These are phyloP conservation scores for Fusarium pseudoanthophilum DNA, from an alignment of 2,329 filamentous ascomycete genomes.

Conservation along the genomic window DNA sequence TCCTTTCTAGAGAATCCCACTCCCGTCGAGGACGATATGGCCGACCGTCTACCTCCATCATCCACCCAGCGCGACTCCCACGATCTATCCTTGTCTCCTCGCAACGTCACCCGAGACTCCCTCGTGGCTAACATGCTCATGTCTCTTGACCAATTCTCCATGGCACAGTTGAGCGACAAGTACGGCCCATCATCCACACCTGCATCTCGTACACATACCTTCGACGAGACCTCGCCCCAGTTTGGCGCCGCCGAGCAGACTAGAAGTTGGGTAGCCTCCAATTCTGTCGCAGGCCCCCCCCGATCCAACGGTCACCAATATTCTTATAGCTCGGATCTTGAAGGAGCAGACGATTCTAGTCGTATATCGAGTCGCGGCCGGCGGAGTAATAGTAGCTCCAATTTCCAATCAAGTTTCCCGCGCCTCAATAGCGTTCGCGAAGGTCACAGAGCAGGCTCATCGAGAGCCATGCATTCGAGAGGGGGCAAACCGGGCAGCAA, in stretches of 20 bases:
- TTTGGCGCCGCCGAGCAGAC: conserved; percentile 48
- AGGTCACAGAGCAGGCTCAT: conserved; percentile 51
- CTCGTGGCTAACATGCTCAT: conserved; percentile 96
- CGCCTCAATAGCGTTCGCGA: conserved; percentile 73
- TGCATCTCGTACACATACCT: conserved; percentile 43
- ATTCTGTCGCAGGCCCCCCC: conserved; percentile 35
- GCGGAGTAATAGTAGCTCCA: conserved; percentile 84
- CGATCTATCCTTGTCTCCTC: conserved; percentile 82
- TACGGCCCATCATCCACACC: conserved; percentile 33
- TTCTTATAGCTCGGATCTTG: conserved; percentile 72
- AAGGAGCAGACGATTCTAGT: conserved; percentile 65
- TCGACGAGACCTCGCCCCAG: conserved; percentile 43
- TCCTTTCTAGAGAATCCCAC: conserved; percentile 47
- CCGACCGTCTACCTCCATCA: conserved; percentile 40
- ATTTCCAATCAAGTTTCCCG: conserved; percentile 68
- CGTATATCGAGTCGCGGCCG: conserved; percentile 68
- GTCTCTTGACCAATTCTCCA: conserved; percentile 86
- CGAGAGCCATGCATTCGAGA: conserved; percentile 59
- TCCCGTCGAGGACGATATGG: conserved; percentile 46
- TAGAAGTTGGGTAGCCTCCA: conserved; percentile 47
- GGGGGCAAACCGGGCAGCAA: conserved; percentile 75
- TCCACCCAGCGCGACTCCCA: conserved; percentile 72
- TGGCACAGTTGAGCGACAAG: conserved; percentile 54
- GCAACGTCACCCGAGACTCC: conserved; percentile 84
- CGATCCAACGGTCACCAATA: conserved; percentile 52